Evolutionary conservation across 495 filamentous ascomycete genomes (phyloP).

Genomic region (Xylaria grammica): DNA sequence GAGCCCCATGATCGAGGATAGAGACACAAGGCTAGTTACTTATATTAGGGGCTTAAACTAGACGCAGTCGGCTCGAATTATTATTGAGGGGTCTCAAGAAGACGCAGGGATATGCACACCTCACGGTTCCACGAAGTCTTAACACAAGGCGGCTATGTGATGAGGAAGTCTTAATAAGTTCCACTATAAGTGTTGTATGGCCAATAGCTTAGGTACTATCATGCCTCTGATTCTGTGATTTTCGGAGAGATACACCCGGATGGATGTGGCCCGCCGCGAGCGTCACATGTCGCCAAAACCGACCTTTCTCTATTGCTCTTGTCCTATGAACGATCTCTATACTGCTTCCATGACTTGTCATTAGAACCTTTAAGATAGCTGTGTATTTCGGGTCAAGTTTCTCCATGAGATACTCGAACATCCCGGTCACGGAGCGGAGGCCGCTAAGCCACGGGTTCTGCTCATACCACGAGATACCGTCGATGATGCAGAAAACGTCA

Average conservation of each 20-base stretch:
- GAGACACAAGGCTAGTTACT: too few relatives aligned
- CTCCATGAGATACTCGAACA: not conserved
- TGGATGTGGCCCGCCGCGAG: not conserved
- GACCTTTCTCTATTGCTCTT: not conserved
- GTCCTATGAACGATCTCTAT: not conserved
- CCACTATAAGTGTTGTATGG: too few relatives aligned
- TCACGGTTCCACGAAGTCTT: too few relatives aligned
- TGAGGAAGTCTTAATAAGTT: too few relatives aligned
- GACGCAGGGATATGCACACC: too few relatives aligned
- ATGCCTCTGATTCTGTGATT: too few relatives aligned
- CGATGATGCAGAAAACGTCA: not conserved
- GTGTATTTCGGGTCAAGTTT: not conserved
- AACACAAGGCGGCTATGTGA: too few relatives aligned
- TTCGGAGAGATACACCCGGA: not conserved
- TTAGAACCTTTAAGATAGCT: not conserved
- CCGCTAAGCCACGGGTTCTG: not conserved
- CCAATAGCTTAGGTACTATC: too few relatives aligned
- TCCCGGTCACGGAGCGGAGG: not conserved
- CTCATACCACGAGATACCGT: not conserved
- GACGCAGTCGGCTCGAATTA: too few relatives aligned
- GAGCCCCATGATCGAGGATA: too few relatives aligned
- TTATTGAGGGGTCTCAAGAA: too few relatives aligned
- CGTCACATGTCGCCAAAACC: not conserved
- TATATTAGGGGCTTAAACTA: too few relatives aligned
- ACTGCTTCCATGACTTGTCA: not conserved